Evolutionary conservation across 2,329 filamentous ascomycete species (phyloP), one percentile per base, ranked within the genome.

Genomic region (Fonsecaea multimorphosa): DNA sequence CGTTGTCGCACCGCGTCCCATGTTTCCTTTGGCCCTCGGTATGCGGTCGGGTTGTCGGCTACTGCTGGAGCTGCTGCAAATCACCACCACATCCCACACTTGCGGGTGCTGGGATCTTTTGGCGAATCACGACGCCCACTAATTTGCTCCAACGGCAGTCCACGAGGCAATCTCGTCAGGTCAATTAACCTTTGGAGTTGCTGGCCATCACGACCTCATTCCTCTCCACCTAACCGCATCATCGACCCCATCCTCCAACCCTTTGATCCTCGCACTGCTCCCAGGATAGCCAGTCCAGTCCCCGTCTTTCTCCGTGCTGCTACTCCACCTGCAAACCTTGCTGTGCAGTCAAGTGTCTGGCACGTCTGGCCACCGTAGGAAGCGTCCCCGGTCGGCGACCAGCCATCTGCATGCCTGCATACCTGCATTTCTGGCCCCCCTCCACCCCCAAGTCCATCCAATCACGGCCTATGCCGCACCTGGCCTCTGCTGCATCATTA

Each of bases 181-280:
- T 44, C 38, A 22, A 49, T 49, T 49, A 49, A 49, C 44, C 44
- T 49, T 24, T 32, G n/a, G 56, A 22, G 36, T 58, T 14, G 40
- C 36, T 7, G 27, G 51, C 24, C 31, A 14, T 34, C 51, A 32
- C 51, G 6, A 58, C 63, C 55, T 63, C 64, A 61, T 55, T 40
- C 54, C 64, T 55, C 60, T 57, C 64, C 64, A 66, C 64, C 44
- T 52, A 55, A 66, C 64, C 61, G 22, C 64, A 53, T 63, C 64
- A 59, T 66, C 55, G 59, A 66, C 55, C 54, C 64, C 64, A 63
- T 64, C 38, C 52, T 60, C 56, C 57, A 57, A 64, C 36, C 22
- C 62, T 40, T 58, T 64, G 34, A 40, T 53, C 44, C 14, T 36
- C n/a, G n/a, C 55, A n/a, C n/a, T n/a, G n/a, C n/a, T n/a, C n/a